Conservation (phyloP, 805 yeast genomes). For the Nakazawaea wickerhamii region DNA sequence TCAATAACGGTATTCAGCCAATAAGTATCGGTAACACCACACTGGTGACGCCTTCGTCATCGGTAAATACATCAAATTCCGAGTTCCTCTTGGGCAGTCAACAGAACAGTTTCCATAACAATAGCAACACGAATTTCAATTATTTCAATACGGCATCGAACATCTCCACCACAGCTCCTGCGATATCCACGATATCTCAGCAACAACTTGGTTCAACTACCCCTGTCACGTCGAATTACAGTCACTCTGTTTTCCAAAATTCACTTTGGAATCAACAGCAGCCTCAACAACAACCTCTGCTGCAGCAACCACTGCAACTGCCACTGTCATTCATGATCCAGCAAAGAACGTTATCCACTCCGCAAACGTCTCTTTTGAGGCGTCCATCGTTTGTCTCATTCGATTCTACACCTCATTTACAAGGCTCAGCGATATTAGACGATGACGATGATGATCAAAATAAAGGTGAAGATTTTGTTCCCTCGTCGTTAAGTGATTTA, state of each 20-base stretch:
- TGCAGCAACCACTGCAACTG: conserved; percentile 10
- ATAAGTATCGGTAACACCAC: not conserved
- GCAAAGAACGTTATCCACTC: conserved; percentile 7
- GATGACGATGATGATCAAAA: conserved; percentile 38
- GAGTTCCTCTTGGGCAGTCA: conserved; percentile 11
- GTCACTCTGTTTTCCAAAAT: not conserved
- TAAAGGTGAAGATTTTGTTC: conserved; percentile 74
- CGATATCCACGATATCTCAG: conserved; percentile 12
- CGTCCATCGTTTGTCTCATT: conserved; percentile 5
- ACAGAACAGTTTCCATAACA: conserved; percentile 1
- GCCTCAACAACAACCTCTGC: conserved; percentile 12
- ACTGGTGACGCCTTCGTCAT: not conserved
- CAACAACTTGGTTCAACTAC: conserved; percentile 13
- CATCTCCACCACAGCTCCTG: conserved; percentile 17
- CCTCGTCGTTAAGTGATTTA: conserved; percentile 73
- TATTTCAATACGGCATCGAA: conserved; percentile 6
- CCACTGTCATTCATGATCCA: too few species aligned
- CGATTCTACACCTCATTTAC: conserved; percentile 4
- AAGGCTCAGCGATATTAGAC: conserved; percentile 10
- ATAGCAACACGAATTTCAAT: conserved; percentile 2
- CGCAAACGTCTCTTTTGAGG: conserved; percentile 1
- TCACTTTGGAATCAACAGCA: conserved; percentile 7
- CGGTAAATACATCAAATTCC: conserved; percentile 1
- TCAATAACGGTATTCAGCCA: conserved; percentile 5
- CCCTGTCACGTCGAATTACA: not conserved